Conservation (phyloP, 2,329 filamentous ascomycete species). For the Microcera coccophila region DNA sequence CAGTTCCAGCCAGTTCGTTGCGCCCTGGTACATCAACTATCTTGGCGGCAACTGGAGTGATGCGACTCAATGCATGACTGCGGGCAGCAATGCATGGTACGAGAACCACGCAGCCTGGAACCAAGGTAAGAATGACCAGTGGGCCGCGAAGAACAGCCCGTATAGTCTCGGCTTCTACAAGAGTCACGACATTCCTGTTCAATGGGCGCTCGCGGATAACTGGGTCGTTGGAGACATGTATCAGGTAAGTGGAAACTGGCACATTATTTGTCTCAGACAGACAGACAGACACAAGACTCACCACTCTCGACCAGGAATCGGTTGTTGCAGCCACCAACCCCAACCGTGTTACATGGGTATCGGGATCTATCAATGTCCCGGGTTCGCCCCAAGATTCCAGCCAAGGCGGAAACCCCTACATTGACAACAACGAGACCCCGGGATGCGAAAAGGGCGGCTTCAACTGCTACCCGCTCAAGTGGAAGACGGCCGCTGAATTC, state of each 20-base stretch:
- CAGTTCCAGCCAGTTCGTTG: conserved; percentile 24
- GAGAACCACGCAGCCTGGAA: conserved; percentile 52
- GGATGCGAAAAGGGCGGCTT: conserved; percentile 41
- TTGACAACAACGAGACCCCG: conserved; percentile 48
- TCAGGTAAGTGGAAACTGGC: no score
- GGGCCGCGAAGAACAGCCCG: conserved; percentile 51
- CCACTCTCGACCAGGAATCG: conserved; percentile 47
- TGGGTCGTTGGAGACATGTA: conserved; percentile 57
- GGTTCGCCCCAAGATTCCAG: no score
- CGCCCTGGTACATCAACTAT: conserved; percentile 55
- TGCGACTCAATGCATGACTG: conserved; percentile 52
- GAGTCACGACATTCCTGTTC: conserved; percentile 50
- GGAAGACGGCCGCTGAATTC: conserved; percentile 49
- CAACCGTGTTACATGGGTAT: conserved; percentile 49
- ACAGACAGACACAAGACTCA: no score
- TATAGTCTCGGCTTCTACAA: conserved; percentile 51
- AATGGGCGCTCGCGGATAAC: conserved; percentile 52
- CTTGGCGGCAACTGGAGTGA: conserved; percentile 46
- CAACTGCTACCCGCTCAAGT: conserved; percentile 52
- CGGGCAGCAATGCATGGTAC: conserved; percentile 49
- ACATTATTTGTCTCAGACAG: no score
- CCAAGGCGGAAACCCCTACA: conserved; percentile 45
- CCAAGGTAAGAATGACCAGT: conserved; percentile 48
- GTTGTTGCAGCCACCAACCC: conserved; percentile 51
- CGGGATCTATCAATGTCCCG: conserved; percentile 49